phyloP scores from a whole-genome alignment of 2,329 filamentous ascomycete genomes.

The Dryadomyces quercivorus region DNA sequence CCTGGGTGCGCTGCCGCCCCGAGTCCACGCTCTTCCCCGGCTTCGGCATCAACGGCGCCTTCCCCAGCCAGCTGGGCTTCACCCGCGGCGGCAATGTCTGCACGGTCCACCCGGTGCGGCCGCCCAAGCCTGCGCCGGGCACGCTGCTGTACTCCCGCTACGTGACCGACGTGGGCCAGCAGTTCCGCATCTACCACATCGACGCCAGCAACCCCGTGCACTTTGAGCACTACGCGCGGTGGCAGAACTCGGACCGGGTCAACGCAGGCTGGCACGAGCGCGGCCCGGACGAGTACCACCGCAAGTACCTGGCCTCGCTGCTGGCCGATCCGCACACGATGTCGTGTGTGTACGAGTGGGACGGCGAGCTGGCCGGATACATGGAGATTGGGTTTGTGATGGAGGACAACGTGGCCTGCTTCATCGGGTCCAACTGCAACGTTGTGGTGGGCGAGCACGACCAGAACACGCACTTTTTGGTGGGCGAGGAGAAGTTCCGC shows the following conservation, averaged over 20 bases:
- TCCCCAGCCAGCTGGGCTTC: constrained; percentile 26
- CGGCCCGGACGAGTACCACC: constrained; percentile 62
- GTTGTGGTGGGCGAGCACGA: constrained; percentile 36
- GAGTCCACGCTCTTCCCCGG: constrained; percentile 37
- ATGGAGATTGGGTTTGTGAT: constrained; percentile 71
- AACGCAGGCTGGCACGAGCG: constrained; percentile 72
- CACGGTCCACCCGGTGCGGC: constrained; percentile 50
- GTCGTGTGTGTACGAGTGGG: constrained; percentile 57
- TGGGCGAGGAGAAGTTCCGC: constrained; percentile 46
- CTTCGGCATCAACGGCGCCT: constrained; percentile 13
- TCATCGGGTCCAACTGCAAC: constrained; percentile 40
- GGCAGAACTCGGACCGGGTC: constrained; percentile 77
- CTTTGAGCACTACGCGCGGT: constrained; percentile 47
- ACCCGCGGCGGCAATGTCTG: constrained; percentile 24
- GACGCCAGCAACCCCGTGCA: constrained; percentile 52
- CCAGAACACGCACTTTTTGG: constrained; percentile 45
- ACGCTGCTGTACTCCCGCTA: constrained; percentile 66
- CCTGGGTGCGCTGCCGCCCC: constrained; percentile 50
- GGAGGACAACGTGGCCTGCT: constrained; percentile 34
- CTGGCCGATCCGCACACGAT: constrained; percentile 62
- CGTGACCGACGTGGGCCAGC: constrained; percentile 61
- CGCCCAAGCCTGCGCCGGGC: constrained; percentile 58
- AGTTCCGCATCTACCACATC: constrained; percentile 58
- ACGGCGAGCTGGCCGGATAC: constrained; percentile 61
- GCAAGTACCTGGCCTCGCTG: constrained; percentile 55